These are phyloP conservation scores for Geoglossum glabrum DNA, from an alignment of 495 filamentous ascomycete genomes.

Conservation along the genomic window DNA sequence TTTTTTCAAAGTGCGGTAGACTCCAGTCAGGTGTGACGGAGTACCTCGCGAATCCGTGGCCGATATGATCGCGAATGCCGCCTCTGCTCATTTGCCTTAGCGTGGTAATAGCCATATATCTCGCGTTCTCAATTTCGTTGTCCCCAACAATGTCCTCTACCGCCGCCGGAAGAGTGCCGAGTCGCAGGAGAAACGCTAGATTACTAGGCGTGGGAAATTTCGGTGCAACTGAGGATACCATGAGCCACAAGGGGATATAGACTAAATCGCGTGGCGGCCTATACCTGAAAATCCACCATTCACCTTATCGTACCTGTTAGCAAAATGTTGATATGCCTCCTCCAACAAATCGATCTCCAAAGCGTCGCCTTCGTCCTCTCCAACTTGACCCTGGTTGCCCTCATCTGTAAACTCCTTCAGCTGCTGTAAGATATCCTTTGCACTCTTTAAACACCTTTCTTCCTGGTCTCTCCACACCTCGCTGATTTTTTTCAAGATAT, in stretches of 20 bases:
- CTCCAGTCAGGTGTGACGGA: slow-evolving; percentile 83
- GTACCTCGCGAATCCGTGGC: slow-evolving; percentile 76
- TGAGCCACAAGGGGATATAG: neutral
- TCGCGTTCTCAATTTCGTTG: slow-evolving; percentile 53
- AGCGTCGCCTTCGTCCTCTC: slow-evolving; percentile 37
- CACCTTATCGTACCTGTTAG: slow-evolving; percentile 51
- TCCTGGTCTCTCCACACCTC: slow-evolving; percentile 75
- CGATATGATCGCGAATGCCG: slow-evolving; percentile 83
- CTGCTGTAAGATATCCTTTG: slow-evolving; percentile 61
- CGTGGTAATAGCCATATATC: slow-evolving; percentile 64
- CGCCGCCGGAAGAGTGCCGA: slow-evolving; percentile 47
- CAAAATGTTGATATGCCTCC: slow-evolving; percentile 68
- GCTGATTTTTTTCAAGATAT: slow-evolving; percentile 62
- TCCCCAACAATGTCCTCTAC: slow-evolving; percentile 74
- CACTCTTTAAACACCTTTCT: slow-evolving; percentile 55
- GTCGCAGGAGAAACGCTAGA: slow-evolving; percentile 59
- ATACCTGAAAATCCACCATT: slow-evolving; percentile 56
- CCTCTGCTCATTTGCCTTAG: slow-evolving; percentile 66
- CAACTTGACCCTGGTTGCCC: slow-evolving; percentile 41
- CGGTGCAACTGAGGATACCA: slow-evolving; percentile 25
- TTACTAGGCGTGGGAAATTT: slow-evolving; percentile 89
- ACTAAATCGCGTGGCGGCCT: neutral
- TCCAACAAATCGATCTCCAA: slow-evolving; percentile 83
- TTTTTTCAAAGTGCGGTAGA: slow-evolving; percentile 94
- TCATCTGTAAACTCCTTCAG: slow-evolving; percentile 73